These are phyloP conservation scores for Yamadazyma akitaensis DNA, from an alignment of 805 yeast species.

Conservation along the genomic window DNA sequence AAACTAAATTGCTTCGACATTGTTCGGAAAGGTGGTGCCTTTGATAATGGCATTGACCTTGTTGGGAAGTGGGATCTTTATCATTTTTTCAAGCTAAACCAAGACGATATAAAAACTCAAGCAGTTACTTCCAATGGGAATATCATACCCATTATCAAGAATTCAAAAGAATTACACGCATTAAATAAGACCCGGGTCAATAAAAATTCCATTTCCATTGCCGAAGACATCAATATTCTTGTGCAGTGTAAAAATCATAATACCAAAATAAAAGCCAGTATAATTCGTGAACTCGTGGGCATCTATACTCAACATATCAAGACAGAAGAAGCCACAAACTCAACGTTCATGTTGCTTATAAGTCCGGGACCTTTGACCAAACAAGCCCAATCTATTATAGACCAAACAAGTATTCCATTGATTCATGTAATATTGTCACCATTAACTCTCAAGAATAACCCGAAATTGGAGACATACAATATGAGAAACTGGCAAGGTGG, in stretches of 20 bases:
- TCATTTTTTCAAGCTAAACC: slow-evolving; percentile 18
- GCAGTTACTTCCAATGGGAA: not conserved
- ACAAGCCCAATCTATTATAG: slow-evolving; percentile 45
- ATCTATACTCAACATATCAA: slow-evolving; percentile 40
- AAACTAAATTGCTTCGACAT: slow-evolving; percentile 36
- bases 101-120: slow-evolving; percentile 4
- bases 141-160: slow-evolving; percentile 15
- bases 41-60: slow-evolving; percentile 57
- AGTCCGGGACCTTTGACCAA: slow-evolving; percentile 46
- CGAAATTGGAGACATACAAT: slow-evolving; percentile 21
- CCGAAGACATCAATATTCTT: slow-evolving; percentile 35
- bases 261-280: slow-evolving; percentile 41
- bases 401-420: slow-evolving; percentile 44
- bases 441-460: slow-evolving; percentile 19
- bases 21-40: slow-evolving; percentile 50
- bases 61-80: slow-evolving; percentile 49
- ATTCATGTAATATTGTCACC: slow-evolving; percentile 41
- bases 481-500: slow-evolving; percentile 39
- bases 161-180: slow-evolving; percentile 17
- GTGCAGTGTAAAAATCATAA: slow-evolving; percentile 56
- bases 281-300: slow-evolving; percentile 53
- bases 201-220: slow-evolving; percentile 17
- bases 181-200: slow-evolving; percentile 4
- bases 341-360: slow-evolving; percentile 40
- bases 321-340: slow-evolving; percentile 14